Base-by-base conservation (phyloP, 2,329 filamentous ascomycete genomes). In the Lecanosticta acicola region DNA sequence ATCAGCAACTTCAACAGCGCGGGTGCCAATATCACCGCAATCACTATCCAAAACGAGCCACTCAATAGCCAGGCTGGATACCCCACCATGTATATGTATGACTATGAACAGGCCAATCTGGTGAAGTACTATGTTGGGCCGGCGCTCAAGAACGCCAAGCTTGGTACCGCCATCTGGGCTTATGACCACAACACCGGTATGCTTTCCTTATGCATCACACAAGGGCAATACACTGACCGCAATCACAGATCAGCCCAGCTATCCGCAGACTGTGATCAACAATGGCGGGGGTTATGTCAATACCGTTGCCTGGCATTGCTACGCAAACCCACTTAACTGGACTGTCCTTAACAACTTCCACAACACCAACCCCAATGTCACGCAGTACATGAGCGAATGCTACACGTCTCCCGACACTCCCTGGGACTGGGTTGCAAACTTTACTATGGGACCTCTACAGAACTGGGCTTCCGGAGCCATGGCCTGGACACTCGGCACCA, bases 321-420 rank as follows among this genome's bases (percentile, higher is more conserved):
- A 56, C 34, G 41, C 43, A 10, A 24, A 36, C 2, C 33, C 39
- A 3, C 36, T 44, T 1, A 39, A 40, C 21, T 56, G 53, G 53
- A 45, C 41, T 11, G 39, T 43, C 7, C 45, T 56, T 14, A 50
- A 46, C 18, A 40, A 45, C 16, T 56, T 54, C 48, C 34, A 51
- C 36, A 35, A 35, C 16, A 7, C 24, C 11, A 7, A 7, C 24
- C 33, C 50, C 8, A 46, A 39, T 18, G 43, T 49, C 10, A 45
- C 39, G n/a, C 53, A 56, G 41, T 56, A 56, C 43, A 56, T 56
- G 53, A 48, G 43, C 4, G 53, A 56, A 43, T 56, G 53, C 36
- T 54, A 46, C 45, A 56, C 53, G 0, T 29, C 24, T 29, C 48
- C 51, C 4, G n/a, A 43, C 17, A 46, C 46, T 3, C 21, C n/a